Evolutionary conservation across 306 rosid species (phyloP).

Genomic region (Mimosa pudica): DNA sequence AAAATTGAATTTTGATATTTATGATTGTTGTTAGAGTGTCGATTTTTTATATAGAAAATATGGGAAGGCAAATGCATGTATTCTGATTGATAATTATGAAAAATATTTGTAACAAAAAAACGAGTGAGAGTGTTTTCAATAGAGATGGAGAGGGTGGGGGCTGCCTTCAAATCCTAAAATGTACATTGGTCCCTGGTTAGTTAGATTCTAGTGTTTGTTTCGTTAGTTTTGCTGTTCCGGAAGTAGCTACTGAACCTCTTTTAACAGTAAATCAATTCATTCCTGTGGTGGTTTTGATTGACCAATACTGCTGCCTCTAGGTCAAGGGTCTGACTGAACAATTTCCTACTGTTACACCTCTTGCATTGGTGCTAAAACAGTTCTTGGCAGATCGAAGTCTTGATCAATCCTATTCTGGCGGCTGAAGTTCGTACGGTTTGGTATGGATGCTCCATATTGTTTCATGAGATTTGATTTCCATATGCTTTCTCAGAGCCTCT

Average conservation of each 20-base stretch:
- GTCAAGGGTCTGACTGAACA: constrained; percentile 87
- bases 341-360: constrained; percentile 92
- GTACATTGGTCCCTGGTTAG: not conserved
- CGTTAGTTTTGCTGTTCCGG: not conserved
- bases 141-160: not conserved
- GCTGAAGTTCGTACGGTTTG: constrained; percentile 97
- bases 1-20: not conserved
- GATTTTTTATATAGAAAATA: not conserved
- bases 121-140: not conserved
- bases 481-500: constrained; percentile 7
- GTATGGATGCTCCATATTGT: constrained; percentile 51
- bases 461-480: constrained; percentile 10
- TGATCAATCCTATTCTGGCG: constrained; percentile 96
- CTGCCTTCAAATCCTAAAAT: no score
- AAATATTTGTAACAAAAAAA: not conserved
- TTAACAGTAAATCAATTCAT: not conserved
- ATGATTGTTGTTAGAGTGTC: not conserved
- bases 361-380: constrained; percentile 87
- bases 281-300: constrained; percentile 18
- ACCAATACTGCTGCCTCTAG: constrained; percentile 45
- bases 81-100: not conserved
- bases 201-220: not conserved
- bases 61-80: not conserved
- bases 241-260: not conserved
- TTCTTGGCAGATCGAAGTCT: constrained; percentile 97